phyloP scores from a whole-genome alignment of 257 asterid genomes.

The Parsonsia alboflavescens region DNA sequence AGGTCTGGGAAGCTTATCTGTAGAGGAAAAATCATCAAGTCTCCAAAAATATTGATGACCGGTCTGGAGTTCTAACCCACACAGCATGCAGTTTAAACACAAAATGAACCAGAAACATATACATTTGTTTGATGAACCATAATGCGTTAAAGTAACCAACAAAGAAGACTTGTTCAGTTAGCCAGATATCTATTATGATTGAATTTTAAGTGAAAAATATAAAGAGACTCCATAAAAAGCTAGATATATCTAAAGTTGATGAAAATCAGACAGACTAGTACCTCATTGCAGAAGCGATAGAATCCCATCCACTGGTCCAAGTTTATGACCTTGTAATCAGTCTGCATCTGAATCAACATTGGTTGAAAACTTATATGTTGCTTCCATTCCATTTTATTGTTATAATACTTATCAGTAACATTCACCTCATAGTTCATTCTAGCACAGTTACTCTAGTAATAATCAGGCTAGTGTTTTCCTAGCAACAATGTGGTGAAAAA shows the following conservation, averaged over 20 bases:
- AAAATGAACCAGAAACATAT: neutral
- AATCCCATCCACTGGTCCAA: slow-evolving; percentile 96
- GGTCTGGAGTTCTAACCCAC: neutral
- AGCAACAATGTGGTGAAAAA: neutral
- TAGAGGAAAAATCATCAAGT: slow-evolving; percentile 4
- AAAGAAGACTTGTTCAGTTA: neutral
- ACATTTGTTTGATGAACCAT: neutral
- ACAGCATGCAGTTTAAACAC: neutral
- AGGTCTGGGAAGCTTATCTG: slow-evolving; percentile 81
- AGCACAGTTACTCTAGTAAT: neutral
- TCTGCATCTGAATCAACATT: slow-evolving; percentile 51
- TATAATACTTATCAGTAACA: neutral
- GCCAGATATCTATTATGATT: neutral
- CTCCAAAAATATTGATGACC: neutral
- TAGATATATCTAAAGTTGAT: neutral
- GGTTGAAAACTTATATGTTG: neutral
- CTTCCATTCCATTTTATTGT: neutral
- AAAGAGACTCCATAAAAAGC: neutral
- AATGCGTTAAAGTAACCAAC: neutral
- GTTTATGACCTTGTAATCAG: slow-evolving; percentile 75
- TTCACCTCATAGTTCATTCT: neutral
- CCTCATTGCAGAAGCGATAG: slow-evolving; percentile 82
- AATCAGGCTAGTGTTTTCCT: neutral
- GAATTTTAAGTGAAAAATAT: neutral
- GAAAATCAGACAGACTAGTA: slow-evolving; percentile 19